Evolutionary conservation across 305 asterid species (phyloP), one percentile per base, ranked within the genome.

Genomic region (Rubia tinctorum): DNA sequence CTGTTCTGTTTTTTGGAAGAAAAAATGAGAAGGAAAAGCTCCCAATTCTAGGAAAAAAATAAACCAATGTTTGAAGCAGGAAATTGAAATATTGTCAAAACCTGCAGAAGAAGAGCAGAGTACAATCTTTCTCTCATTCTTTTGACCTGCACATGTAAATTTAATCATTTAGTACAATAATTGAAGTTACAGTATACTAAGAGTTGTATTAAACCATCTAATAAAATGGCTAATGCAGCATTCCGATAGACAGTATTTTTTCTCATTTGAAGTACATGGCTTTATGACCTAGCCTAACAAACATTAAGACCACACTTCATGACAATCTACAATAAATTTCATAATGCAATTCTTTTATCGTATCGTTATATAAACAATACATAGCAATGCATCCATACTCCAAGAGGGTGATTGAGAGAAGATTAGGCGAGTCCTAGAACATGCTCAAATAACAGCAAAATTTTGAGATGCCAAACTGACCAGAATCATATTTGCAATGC

Each of bases 401-500:
- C 34, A 30, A 30, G 34, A 30, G 34, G 34, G 34, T 30, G 34
- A 3, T 30, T 30, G 34, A 30, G 34, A 30, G 34, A 30, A 30
- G 34, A 30, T 30, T 30, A 30, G 34, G 34, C 3, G 34, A 30
- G 34, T 30, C 3, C 34, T 25, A 37, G 22, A 5, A 15, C 47
- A 51, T 42, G 23, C 37, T 27, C 53, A 59, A n/a, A 44, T 64
- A 62, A 62, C 23, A 59, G 40, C 6, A 15, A 56, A 63, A 9
- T 1, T 17, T n/a, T 18, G 51, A 18, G 27, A 66, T 66, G 66
- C 64, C 42, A 72, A 64, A 88, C 97, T 90, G 83, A 95, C 99
- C 84, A 95, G 87, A 83, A 91, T 86, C 99, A 92, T 92, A 82
- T 95, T 95, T 77, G 98, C 99, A 76, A 92, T 71, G 71, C 97